Evolutionary conservation across 768 basidiomycete genomes (phyloP).

Genomic region (Boletellus emodensis): DNA sequence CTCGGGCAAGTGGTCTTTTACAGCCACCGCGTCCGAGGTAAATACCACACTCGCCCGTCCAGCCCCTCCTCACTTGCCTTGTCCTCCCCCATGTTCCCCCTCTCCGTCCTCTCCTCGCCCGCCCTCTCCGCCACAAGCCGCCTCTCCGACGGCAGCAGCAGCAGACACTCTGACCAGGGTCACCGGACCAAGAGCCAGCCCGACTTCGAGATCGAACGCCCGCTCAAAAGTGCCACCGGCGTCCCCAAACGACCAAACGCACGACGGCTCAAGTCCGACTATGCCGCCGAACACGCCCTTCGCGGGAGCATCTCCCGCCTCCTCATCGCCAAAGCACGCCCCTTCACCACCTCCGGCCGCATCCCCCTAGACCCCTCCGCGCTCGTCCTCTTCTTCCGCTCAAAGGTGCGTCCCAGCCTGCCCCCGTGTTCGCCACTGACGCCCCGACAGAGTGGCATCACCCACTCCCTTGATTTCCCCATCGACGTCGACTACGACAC

Average conservation of each 20-base stretch:
- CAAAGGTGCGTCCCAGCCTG: conserved; percentile 48
- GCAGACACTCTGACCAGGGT: conserved; percentile 29
- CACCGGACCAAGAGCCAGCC: conserved; percentile 41
- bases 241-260: conserved; percentile 30
- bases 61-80: conserved; percentile 10
- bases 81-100: conserved; percentile 23
- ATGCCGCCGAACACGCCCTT: conserved; percentile 50
- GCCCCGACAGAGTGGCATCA: conserved; percentile 58
- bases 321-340: conserved; percentile 53
- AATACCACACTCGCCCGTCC: conserved; percentile 19
- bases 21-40: conserved; percentile 32
- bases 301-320: conserved; percentile 53
- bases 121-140: conserved; percentile 34
- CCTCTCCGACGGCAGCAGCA: conserved; percentile 37
- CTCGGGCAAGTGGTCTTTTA: conserved; percentile 29
- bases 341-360: conserved; percentile 63
- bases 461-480: conserved; percentile 79
- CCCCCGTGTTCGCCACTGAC: background rate
- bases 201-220: conserved; percentile 67
- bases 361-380: conserved; percentile 67
- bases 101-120: conserved; percentile 31
- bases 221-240: conserved; percentile 33
- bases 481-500: conserved; percentile 71
- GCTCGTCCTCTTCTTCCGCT: conserved; percentile 72
- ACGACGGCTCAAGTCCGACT: conserved; percentile 38